Conservation (phyloP, 2,329 filamentous ascomycete species). For the Calcarisporium arbuscula region DNA sequence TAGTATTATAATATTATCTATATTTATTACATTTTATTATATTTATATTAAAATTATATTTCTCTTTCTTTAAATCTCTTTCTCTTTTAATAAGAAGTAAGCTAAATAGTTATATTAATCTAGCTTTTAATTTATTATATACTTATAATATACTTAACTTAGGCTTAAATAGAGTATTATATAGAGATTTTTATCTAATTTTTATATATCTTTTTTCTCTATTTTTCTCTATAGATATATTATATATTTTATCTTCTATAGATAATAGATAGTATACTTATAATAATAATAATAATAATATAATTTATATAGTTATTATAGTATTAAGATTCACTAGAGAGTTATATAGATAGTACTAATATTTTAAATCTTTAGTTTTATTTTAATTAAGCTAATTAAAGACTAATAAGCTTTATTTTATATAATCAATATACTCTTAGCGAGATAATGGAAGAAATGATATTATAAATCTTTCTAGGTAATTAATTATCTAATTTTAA, state of each 20-base stretch:
- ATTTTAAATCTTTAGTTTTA: not conserved
- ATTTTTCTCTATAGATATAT: not conserved
- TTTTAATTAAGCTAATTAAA: not conserved
- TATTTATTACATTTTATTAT: not conserved
- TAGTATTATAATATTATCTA: not conserved
- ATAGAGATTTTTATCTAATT: not conserved
- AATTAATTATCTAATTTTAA: no score
- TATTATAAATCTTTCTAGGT: no score
- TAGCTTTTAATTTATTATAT: not conserved
- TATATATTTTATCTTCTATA: not conserved
- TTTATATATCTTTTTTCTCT: not conserved
- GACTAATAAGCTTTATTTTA: no score
- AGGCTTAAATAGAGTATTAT: no score
- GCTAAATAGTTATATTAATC: not conserved
- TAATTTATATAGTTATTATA: not conserved
- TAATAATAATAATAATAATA: not conserved
- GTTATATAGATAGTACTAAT: not conserved
- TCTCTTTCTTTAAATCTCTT: no score
- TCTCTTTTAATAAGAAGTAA: no score
- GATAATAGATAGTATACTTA: not conserved
- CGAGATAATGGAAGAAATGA: no score
- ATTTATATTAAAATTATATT: no score
- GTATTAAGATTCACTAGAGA: no score
- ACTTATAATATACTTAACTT: no score
- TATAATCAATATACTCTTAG: no score